A percentile compares a stretch with the other conserved stretches of the same genome.
phyloP scores from a whole-genome alignment of 805 yeast species.

The Candida sonorensis region DNA sequence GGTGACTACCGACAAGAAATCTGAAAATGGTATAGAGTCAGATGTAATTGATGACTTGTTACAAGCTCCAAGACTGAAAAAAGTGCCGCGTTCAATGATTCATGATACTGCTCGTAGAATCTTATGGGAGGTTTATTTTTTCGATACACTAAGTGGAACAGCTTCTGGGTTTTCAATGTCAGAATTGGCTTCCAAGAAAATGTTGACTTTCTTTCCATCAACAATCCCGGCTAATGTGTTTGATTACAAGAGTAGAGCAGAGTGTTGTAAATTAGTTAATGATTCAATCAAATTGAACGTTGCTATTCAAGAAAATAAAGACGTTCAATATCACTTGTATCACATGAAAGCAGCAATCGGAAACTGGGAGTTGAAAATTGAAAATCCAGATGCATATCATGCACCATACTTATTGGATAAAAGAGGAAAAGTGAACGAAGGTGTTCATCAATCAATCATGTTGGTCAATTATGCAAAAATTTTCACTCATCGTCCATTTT shows the following conservation, averaged over 20 bases:
- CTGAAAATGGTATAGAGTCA: slow-evolving; percentile 4
- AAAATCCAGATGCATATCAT: slow-evolving; percentile 35
- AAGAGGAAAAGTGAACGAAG: slow-evolving; percentile 43
- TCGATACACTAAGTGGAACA: slow-evolving; percentile 47
- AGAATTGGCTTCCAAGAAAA: slow-evolving; percentile 28
- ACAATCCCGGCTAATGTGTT: slow-evolving; percentile 29
- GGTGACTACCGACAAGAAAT: slow-evolving; percentile 10
- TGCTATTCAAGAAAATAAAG: slow-evolving; percentile 34
- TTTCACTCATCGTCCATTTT: slow-evolving; percentile 49
- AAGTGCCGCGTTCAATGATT: slow-evolving; percentile 16
- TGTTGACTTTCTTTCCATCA: slow-evolving; percentile 34
- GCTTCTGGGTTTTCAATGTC: slow-evolving; percentile 44
- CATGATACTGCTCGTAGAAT: slow-evolving; percentile 36
- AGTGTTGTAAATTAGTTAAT: slow-evolving; percentile 40
- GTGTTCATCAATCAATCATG: slow-evolving; percentile 44
- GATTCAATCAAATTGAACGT: slow-evolving; percentile 43
- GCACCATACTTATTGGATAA: slow-evolving; percentile 37
- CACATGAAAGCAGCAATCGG: slow-evolving; percentile 41
- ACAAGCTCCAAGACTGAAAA: slow-evolving; percentile 12
- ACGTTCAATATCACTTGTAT: slow-evolving; percentile 29
- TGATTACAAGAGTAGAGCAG: slow-evolving; percentile 42
- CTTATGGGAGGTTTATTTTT: slow-evolving; percentile 46
- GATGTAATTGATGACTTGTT: slow-evolving; percentile 10
- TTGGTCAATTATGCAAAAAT: slow-evolving; percentile 45
- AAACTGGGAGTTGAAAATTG: slow-evolving; percentile 42